These are phyloP conservation scores for Chlorella vulgaris DNA, from an alignment of 139 green algal species.

Conservation along the genomic window DNA sequence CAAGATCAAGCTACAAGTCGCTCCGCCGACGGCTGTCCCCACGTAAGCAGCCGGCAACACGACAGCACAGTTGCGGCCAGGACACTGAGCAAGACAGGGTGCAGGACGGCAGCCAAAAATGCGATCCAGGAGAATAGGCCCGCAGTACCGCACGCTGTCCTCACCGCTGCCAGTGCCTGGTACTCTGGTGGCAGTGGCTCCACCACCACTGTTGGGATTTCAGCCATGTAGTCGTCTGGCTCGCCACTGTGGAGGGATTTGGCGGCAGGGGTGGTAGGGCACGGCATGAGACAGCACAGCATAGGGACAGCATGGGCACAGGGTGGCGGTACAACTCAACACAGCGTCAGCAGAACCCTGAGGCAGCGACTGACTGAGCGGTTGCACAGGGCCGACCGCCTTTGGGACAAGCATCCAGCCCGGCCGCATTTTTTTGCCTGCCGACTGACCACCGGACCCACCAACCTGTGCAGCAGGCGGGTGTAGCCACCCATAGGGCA, in stretches of 20 bases:
- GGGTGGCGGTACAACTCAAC: too few relatives aligned
- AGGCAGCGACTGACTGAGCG: too few relatives aligned
- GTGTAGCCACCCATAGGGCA: constrained; percentile 82
- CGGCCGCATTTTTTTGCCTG: too few relatives aligned
- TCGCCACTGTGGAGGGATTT: constrained; percentile 37
- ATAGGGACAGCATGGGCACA: neutral
- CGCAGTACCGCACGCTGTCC: neutral
- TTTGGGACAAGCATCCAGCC: too few relatives aligned
- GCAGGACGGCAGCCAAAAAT: neutral
- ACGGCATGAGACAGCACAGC: too few relatives aligned
- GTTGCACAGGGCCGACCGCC: too few relatives aligned
- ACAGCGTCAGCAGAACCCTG: too few relatives aligned
- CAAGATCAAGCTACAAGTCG: too few relatives aligned
- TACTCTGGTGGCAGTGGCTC: constrained; percentile 54
- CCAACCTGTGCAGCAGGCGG: constrained; percentile 57
- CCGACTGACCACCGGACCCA: neutral
- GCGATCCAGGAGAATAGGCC: neutral
- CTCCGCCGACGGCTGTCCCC: too few relatives aligned
- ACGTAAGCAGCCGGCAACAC: too few relatives aligned
- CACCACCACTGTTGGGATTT: constrained; percentile 82
- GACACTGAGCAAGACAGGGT: too few relatives aligned
- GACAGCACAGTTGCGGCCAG: too few relatives aligned
- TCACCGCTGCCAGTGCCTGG: constrained; percentile 39
- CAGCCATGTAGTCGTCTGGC: constrained; percentile 65
- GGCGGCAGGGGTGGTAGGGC: neutral